A percentile compares a stretch with the other conserved stretches of the same genome.
phyloP scores from a whole-genome alignment of 2,329 filamentous ascomycete genomes.

The Elsinoe fawcettii region DNA sequence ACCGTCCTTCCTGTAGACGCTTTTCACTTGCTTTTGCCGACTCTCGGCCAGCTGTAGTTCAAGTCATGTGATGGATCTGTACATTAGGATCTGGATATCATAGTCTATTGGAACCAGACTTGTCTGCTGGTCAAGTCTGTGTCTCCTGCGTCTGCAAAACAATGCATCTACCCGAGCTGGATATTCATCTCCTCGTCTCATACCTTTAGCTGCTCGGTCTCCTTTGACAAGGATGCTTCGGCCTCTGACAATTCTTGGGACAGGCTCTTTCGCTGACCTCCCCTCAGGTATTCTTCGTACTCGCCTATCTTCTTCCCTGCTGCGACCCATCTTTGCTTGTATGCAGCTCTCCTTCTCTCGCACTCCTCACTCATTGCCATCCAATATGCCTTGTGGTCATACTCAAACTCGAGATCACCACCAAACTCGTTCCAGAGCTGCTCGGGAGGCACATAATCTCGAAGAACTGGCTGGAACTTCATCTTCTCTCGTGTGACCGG shows the following conservation, averaged over 20 bases:
- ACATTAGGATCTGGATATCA: not conserved
- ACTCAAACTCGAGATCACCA: slow-evolving; percentile 80
- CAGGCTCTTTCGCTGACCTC: slow-evolving; percentile 41
- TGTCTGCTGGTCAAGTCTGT: not conserved
- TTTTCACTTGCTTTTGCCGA: no score
- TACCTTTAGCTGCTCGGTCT: slow-evolving; percentile 19
- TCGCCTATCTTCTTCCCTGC: slow-evolving; percentile 79
- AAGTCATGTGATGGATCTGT: not conserved
- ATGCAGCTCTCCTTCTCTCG: slow-evolving; percentile 55
- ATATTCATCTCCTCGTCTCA: no score
- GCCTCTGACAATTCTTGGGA: slow-evolving; percentile 21
- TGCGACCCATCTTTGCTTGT: slow-evolving; percentile 64
- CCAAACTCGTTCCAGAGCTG: slow-evolving; percentile 76
- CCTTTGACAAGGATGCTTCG: slow-evolving; percentile 15
- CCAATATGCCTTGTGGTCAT: slow-evolving; percentile 87
- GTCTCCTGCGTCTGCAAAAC: not conserved
- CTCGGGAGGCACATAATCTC: slow-evolving; percentile 66
- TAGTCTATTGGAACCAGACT: not conserved
- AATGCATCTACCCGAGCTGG: no score
- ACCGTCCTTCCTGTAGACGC: no score
- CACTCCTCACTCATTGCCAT: slow-evolving; percentile 69
- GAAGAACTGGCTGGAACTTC: slow-evolving; percentile 93
- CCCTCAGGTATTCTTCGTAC: slow-evolving; percentile 77
- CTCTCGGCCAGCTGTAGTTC: no score
- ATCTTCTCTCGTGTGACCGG: slow-evolving; percentile 88